Base-by-base conservation (phyloP, 306 rosid species). In the Dalbergia cochinchinensis region DNA sequence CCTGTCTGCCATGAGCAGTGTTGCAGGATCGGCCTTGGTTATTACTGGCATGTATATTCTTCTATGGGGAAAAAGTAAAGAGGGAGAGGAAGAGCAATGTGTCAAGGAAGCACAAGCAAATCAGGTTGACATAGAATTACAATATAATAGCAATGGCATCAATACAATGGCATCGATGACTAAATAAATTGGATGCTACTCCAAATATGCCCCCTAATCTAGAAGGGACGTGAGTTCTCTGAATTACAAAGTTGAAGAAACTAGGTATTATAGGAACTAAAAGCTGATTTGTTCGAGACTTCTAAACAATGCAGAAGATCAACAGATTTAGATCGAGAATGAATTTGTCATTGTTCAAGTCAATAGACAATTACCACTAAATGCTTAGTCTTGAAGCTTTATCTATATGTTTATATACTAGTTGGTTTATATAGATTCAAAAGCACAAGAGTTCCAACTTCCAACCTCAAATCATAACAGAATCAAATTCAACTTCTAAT, bases 41-140 rank as follows among this genome's bases (percentile, higher is more conserved):
- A 89, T 95, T 86, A 72, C 69, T 53, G 97, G 97, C 68, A 85
- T 92, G 95, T 95, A 95, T 65, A 72, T 88, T 80, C 92, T 91
- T 83, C 76, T 91, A 10, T 91, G 97, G 99, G 97, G 97, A 5
- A 95, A 92, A 82, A 78, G 81, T 50, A 87, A 74, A 35, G 95
- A 91, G 71, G 69, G 51, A 71, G 81, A 91, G 71, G 69, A 44
- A 71, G 81, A 80, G 74, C 84, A 76, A 59, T 26, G 26, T 58
- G 55, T 53, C 51, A 86, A 80, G 78, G 92, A 84, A 31, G 70
- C 45, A 37, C 88, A 85, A 81, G 78, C 82, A 81, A 69, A 73
- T 42, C 91, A 81, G 74, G 83, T 75, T 59, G 93, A 76, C 61
- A 79, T 51, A 75, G 89, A 75, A 76, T 64, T 72, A 50, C 87